phyloP scores from a whole-genome alignment of 768 basidiomycete species.

The Leccinum pellstonianum region DNA sequence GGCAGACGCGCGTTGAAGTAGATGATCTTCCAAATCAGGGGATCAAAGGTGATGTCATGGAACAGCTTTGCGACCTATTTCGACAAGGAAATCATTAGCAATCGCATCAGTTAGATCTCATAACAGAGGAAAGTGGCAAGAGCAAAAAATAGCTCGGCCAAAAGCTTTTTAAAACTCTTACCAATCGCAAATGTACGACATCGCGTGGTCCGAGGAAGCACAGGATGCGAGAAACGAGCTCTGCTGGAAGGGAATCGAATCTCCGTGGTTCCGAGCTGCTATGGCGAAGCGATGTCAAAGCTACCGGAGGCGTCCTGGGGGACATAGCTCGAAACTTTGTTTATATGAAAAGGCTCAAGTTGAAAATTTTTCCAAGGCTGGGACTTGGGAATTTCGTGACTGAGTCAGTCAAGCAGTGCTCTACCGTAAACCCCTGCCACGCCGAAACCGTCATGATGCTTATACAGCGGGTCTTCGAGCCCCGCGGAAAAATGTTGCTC shows the following conservation, averaged over 20 bases:
- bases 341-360: background rate
- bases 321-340: background rate
- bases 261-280: background rate
- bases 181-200: background rate
- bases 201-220: background rate
- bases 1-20: conserved; percentile 5
- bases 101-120: background rate
- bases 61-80: conserved; percentile 10
- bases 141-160: background rate
- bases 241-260: background rate
- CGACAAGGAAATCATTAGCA: background rate
- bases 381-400: background rate
- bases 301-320: background rate
- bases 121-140: background rate
- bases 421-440: background rate
- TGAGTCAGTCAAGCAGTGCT: background rate
- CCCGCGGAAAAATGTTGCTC: background rate
- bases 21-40: conserved; percentile 7
- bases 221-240: background rate
- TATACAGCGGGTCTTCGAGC: background rate
- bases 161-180: background rate
- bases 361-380: background rate
- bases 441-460: background rate
- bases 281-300: background rate
- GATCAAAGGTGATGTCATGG: background rate